phyloP scores from a whole-genome alignment of 495 filamentous ascomycete species.

The Aspergillus homomorphus region DNA sequence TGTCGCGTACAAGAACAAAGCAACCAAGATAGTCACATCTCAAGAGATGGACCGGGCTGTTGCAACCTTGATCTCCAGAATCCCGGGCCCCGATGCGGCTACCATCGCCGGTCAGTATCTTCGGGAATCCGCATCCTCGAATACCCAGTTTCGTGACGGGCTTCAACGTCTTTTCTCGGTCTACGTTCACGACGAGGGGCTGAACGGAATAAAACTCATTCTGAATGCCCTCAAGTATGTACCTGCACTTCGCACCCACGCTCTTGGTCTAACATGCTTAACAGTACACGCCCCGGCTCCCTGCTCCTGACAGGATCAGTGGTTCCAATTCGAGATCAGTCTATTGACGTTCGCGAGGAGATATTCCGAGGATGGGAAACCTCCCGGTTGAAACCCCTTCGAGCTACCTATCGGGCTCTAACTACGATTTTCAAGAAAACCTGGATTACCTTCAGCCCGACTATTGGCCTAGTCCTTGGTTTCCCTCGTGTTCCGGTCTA shows the following conservation, averaged over 20 bases:
- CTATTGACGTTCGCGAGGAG: slow-evolving; percentile 55
- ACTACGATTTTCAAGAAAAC: slow-evolving; percentile 50
- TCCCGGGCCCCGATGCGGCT: slow-evolving; percentile 30
- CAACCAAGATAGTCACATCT: slow-evolving; percentile 34
- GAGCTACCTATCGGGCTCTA: slow-evolving; percentile 54
- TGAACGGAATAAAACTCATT: slow-evolving; percentile 49
- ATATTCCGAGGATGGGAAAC: slow-evolving; percentile 57
- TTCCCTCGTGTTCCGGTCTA: slow-evolving; percentile 60
- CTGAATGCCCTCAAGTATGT: slow-evolving; percentile 55
- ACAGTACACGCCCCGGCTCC: slow-evolving; percentile 66
- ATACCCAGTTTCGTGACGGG: slow-evolving; percentile 42
- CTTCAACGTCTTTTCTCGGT: slow-evolving; percentile 44
- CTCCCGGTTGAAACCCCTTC: slow-evolving; percentile 57
- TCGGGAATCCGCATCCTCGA: slow-evolving; percentile 47
- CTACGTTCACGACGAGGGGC: slow-evolving; percentile 45
- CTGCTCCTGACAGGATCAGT: slow-evolving; percentile 63
- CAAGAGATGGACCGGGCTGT: slow-evolving; percentile 35
- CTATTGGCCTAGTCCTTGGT: slow-evolving; percentile 54
- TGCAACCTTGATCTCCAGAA: slow-evolving; percentile 24
- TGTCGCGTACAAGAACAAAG: slow-evolving; percentile 21
- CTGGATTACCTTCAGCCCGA: slow-evolving; percentile 60
- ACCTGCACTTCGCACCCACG: background rate
- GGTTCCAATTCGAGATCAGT: slow-evolving; percentile 60
- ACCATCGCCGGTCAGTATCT: slow-evolving; percentile 42
- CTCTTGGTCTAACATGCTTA: slow-evolving; percentile 10